Evolutionary conservation across 768 basidiomycete genomes (phyloP), one percentile per base, ranked within the genome.

Genomic region (Mrakia frigida): DNA sequence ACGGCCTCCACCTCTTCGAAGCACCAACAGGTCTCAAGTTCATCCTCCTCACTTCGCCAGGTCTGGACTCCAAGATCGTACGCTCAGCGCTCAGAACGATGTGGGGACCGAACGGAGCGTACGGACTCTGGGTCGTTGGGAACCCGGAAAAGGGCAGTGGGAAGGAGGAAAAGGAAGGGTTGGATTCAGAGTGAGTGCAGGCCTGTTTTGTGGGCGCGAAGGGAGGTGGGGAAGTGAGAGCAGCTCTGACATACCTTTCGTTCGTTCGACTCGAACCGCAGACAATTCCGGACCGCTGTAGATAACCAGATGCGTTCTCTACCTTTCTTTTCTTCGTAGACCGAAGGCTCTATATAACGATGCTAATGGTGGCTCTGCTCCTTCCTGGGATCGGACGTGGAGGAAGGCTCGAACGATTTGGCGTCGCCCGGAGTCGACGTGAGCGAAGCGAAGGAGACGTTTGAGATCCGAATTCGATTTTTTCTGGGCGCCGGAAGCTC

Each of bases 11-110:
- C 84, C 85, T 96, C 74, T 96, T 90, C 84, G 94, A 96, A 83
- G 94, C 97, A 0, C 80, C 90, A 5, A 92, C 94, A 5, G 92
- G 93, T 21, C 97, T 93, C 88, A 94, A 94, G 82, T 96, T 99
- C 84, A 87, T 98, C 81, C 92, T 98, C 86, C 88, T 98, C 79
- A 92, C 90, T 78, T 94, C 97, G 81, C 92, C 93, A 1, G 87
- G 87, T 74, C 86, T 91, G 52, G 95, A 98, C 78, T 91, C 91
- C 2, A 79, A 78, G 16, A 23, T 59, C 60, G 70, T 72, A 6
- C 69, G 74, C n/a, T 43, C 50, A 61, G 70, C 43, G 0, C 46
- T 74, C 25, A 59, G 70, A 25, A 68, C 74, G 18, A 46, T 78
- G 50, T 78, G 74, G 70, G 70, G 43, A 73, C 70, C 77, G 14